Conservation (phyloP, 1,284 basidiomycete species). For the Lignosus rhinocerotis region DNA sequence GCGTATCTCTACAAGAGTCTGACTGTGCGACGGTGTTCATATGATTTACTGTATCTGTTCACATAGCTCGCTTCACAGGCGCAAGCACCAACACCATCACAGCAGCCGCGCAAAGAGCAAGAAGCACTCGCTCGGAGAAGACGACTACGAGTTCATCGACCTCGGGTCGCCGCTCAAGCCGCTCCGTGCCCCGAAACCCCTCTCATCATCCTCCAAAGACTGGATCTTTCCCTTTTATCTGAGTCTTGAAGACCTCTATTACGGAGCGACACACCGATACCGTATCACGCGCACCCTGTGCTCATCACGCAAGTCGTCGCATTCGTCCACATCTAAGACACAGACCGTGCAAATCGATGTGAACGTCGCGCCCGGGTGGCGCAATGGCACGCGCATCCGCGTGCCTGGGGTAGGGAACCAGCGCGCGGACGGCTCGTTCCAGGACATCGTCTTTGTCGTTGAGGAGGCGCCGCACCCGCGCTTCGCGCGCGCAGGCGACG, state of each 20-base stretch:
- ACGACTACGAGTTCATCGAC: slow-evolving; percentile 35
- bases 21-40: slow-evolving; percentile 5
- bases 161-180: slow-evolving; percentile 38
- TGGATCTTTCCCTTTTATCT: slow-evolving; percentile 74
- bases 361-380: slow-evolving; percentile 71
- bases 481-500: slow-evolving; percentile 72
- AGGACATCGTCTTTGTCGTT: slow-evolving; percentile 80
- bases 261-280: slow-evolving; percentile 78
- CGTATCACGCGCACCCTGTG: slow-evolving; percentile 66
- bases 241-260: slow-evolving; percentile 85
- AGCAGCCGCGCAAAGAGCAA: slow-evolving; percentile 17
- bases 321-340: slow-evolving; percentile 26
- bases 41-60: slow-evolving; percentile 3
- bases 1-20: neutral
- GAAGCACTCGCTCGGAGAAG: slow-evolving; percentile 27
- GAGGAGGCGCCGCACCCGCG: slow-evolving; percentile 72
- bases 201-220: slow-evolving; percentile 39
- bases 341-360: slow-evolving; percentile 80
- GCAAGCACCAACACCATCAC: slow-evolving; percentile 15
- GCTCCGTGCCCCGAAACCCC: slow-evolving; percentile 30
- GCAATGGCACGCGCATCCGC: slow-evolving; percentile 74
- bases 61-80: slow-evolving; percentile 11
- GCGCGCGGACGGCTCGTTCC: slow-evolving; percentile 62
- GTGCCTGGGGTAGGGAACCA: slow-evolving; percentile 81
- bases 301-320: slow-evolving; percentile 26